A percentile compares a stretch with the other conserved stretches of the same genome.
These are phyloP conservation scores for Cydonia oblonga DNA, from an alignment of 331 rosid genomes.

Conservation along the genomic window DNA sequence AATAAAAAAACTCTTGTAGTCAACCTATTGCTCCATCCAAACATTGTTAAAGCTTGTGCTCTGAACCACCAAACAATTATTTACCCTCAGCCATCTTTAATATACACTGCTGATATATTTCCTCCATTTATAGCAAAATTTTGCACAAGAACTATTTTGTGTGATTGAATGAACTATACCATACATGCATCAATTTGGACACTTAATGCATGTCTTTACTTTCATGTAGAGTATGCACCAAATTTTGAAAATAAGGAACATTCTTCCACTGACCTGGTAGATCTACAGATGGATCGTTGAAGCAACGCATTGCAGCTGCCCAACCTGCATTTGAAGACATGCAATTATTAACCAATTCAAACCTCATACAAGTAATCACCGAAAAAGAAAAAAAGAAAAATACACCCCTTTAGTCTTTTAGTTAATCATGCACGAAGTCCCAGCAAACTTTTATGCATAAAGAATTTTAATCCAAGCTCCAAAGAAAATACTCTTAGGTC, in stretches of 20 bases:
- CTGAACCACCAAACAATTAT: not conserved
- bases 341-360: not conserved
- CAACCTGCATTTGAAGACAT: slow-evolving; percentile 44
- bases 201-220: not conserved
- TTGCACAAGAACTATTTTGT: not conserved
- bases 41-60: not conserved
- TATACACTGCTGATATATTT: not conserved
- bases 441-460: not conserved
- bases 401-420: too few relatives aligned
- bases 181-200: not conserved
- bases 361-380: not conserved
- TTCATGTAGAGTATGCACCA: not conserved
- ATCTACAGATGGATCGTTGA: slow-evolving; percentile 35
- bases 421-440: not conserved
- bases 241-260: not conserved
- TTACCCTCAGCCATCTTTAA: not conserved
- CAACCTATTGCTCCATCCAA: not conserved
- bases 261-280: slow-evolving; percentile 45
- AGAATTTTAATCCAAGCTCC: not conserved
- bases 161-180: not conserved
- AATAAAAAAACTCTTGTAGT: not conserved
- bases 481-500: not conserved
- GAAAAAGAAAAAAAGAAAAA: not conserved
- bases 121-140: not conserved
- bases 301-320: slow-evolving; percentile 46